A percentile compares a stretch with the other conserved stretches of the same genome.
phyloP scores from a whole-genome alignment of 768 basidiomycete genomes.

The Collybia mongolica region DNA sequence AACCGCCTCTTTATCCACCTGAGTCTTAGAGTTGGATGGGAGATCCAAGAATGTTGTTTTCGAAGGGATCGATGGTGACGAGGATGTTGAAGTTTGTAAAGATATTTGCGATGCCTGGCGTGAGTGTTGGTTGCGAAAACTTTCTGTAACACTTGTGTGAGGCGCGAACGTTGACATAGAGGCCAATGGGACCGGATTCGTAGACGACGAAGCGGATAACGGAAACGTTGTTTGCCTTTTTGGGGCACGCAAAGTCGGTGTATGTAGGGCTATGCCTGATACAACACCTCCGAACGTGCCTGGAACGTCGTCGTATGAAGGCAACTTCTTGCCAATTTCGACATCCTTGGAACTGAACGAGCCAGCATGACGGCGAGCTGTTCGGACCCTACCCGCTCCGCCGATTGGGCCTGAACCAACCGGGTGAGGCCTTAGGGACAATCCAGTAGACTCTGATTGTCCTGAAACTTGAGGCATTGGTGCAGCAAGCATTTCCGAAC shows the following conservation, averaged over 20 bases:
- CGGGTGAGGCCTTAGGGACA: conserved; percentile 8
- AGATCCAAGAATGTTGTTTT: conserved; percentile 43
- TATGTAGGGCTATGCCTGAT: conserved; percentile 31
- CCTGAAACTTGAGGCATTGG: background rate
- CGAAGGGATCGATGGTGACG: conserved; percentile 36
- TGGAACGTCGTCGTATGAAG: conserved; percentile 57
- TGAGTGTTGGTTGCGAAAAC: conserved; percentile 26
- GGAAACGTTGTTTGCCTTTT: conserved; percentile 47
- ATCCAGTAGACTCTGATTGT: conserved; percentile 19
- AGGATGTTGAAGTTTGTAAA: conserved; percentile 29
- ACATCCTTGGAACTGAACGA: conserved; percentile 94
- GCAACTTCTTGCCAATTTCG: conserved; percentile 78
- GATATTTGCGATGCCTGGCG: conserved; percentile 42
- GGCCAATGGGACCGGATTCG: conserved; percentile 25
- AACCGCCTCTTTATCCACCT: conserved; percentile 78
- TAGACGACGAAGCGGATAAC: conserved; percentile 28
- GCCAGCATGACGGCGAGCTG: conserved; percentile 83
- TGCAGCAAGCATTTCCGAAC: background rate
- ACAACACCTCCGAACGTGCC: conserved; percentile 32
- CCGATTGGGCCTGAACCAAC: conserved; percentile 15
- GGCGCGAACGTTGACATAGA: conserved; percentile 14
- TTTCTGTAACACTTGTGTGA: conserved; percentile 11
- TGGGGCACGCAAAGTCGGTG: conserved; percentile 45
- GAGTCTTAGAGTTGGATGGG: conserved; percentile 52
- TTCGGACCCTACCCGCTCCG: conserved; percentile 42